Conservation (phyloP, 2,329 filamentous ascomycete species). For the Penicillium sp. region DNA sequence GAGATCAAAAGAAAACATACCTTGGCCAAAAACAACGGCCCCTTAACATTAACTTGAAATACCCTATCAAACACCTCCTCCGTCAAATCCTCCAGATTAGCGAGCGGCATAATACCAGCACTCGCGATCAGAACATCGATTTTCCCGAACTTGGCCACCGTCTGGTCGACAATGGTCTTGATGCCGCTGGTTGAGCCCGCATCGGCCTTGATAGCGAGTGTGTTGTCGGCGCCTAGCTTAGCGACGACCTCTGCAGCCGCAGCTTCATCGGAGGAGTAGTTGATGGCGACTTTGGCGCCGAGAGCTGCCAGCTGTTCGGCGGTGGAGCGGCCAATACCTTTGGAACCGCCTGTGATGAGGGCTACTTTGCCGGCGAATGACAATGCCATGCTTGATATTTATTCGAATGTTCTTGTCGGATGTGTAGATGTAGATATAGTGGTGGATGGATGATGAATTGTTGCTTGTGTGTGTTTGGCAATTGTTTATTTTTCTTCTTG, state of each 20-base stretch:
- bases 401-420: too few relatives aligned
- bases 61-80: constrained; percentile 50
- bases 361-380: constrained; percentile 29
- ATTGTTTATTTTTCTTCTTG: too few relatives aligned
- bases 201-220: constrained; percentile 56
- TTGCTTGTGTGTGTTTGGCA: background rate
- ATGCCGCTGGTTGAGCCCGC: constrained; percentile 46
- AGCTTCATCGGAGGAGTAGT: constrained; percentile 55
- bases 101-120: constrained; percentile 51
- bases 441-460: background rate
- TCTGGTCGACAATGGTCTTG: constrained; percentile 47
- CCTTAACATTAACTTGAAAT: constrained; percentile 56
- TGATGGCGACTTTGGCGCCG: constrained; percentile 46
- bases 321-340: constrained; percentile 39
- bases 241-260: constrained; percentile 53
- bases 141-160: constrained; percentile 49
- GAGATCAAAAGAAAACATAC: background rate
- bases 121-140: constrained; percentile 59
- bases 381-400: too few relatives aligned
- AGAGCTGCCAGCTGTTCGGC: constrained; percentile 34
- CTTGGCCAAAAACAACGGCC: constrained; percentile 49
- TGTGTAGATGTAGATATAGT: background rate
- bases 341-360: constrained; percentile 39
- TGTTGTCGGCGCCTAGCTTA: constrained; percentile 44
- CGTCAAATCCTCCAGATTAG: constrained; percentile 47